These are phyloP conservation scores for Globisporangium lucens DNA, from an alignment of 352 stramenopile genomes.

Conservation along the genomic window DNA sequence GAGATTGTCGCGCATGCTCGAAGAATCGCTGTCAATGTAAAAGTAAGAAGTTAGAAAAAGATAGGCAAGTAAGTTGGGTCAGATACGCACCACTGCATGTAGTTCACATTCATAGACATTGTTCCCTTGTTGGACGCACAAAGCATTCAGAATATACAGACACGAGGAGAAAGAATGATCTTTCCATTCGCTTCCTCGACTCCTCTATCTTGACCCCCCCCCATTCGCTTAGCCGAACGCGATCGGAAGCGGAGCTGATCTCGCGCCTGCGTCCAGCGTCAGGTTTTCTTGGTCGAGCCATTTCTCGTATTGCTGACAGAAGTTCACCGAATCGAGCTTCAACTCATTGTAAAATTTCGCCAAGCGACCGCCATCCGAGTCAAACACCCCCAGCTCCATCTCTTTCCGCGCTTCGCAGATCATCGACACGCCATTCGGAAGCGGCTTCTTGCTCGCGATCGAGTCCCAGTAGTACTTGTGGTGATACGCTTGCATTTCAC, in stretches of 20 bases:
- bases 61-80: not conserved
- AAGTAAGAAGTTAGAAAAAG: conserved; percentile 3
- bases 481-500: conserved; percentile 85
- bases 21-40: conserved; percentile 5
- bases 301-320: conserved; percentile 84
- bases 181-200: not conserved
- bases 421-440: conserved; percentile 43
- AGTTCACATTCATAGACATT: conserved; percentile 2
- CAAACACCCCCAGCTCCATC: conserved; percentile 49
- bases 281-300: conserved; percentile 72
- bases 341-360: conserved; percentile 65
- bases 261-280: conserved; percentile 30
- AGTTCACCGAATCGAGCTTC: conserved; percentile 65
- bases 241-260: conserved; percentile 48
- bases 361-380: conserved; percentile 58
- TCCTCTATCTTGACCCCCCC: not conserved
- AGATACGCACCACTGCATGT: not conserved
- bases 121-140: not conserved
- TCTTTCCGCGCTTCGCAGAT: conserved; percentile 64
- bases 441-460: conserved; percentile 39
- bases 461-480: conserved; percentile 84
- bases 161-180: not conserved
- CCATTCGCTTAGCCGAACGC: conserved; percentile 38
- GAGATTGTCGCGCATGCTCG: not conserved
- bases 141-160: not conserved